phyloP scores from a whole-genome alignment of 1,284 basidiomycete genomes.

The Austropuccinia psidii region DNA sequence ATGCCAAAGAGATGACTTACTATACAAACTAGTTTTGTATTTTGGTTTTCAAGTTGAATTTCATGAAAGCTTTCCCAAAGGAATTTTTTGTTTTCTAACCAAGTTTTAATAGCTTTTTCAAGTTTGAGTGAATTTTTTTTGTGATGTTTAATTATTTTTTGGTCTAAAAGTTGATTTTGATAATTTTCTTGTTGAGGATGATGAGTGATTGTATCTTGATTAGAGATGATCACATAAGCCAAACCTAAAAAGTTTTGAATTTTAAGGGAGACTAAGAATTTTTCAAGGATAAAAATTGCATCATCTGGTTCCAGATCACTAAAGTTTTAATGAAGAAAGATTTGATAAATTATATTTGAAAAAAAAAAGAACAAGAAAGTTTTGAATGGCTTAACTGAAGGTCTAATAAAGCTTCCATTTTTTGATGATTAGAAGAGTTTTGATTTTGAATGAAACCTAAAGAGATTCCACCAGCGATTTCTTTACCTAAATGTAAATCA shows the following conservation, averaged over 20 bases:
- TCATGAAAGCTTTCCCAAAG: neutral
- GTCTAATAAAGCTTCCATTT: conserved; percentile 29
- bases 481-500: conserved; percentile 16
- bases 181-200: neutral
- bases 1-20: neutral
- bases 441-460: neutral
- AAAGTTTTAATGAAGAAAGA: neutral
- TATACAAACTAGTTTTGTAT: neutral
- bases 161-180: neutral
- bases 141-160: neutral
- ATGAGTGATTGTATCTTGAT: no score
- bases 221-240: neutral
- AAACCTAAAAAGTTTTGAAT: neutral
- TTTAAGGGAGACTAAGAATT: conserved; percentile 11
- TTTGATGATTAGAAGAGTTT: neutral
- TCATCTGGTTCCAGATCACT: conserved; percentile 9
- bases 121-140: neutral
- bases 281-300: neutral
- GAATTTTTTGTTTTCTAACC: conserved; percentile 6
- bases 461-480: conserved; percentile 21
- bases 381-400: neutral
- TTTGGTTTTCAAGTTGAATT: neutral
- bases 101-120: neutral
- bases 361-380: neutral
- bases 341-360: neutral